Conservation (phyloP, 371 early-diverging fungal genomes). For the Syncephalis plumigaleata region DNA sequence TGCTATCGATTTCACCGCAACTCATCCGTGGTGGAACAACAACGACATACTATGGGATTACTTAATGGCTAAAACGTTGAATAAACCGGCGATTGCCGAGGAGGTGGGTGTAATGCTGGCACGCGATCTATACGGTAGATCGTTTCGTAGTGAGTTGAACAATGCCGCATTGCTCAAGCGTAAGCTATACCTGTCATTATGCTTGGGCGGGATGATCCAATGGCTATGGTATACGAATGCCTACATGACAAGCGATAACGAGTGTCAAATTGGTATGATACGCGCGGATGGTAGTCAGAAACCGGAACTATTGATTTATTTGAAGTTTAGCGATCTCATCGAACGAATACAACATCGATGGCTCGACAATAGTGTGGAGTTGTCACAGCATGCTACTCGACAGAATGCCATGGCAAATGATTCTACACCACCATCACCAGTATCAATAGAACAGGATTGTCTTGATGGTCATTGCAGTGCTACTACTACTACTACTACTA, state of each 20-base stretch:
- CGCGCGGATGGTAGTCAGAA: neutral
- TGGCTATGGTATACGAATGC: constrained; percentile 1
- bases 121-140: neutral
- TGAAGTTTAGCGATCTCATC: too few relatives aligned
- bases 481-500: too few relatives aligned
- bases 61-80: neutral
- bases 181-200: neutral
- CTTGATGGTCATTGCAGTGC: too few relatives aligned
- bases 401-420: too few relatives aligned
- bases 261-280: neutral
- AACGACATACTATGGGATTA: neutral
- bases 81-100: neutral
- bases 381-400: too few relatives aligned
- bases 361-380: too few relatives aligned
- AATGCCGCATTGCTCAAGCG: neutral
- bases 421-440: too few relatives aligned
- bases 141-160: neutral
- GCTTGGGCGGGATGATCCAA: neutral
- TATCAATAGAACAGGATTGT: too few relatives aligned
- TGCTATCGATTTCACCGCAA: neutral
- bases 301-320: too few relatives aligned
- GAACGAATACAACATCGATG: too few relatives aligned
- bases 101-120: constrained; percentile 2
- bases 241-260: constrained; percentile 2
- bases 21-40: constrained; percentile 2